Conservation (phyloP, 2,329 filamentous ascomycete species). For the Sordariomycetes sp. region DNA sequence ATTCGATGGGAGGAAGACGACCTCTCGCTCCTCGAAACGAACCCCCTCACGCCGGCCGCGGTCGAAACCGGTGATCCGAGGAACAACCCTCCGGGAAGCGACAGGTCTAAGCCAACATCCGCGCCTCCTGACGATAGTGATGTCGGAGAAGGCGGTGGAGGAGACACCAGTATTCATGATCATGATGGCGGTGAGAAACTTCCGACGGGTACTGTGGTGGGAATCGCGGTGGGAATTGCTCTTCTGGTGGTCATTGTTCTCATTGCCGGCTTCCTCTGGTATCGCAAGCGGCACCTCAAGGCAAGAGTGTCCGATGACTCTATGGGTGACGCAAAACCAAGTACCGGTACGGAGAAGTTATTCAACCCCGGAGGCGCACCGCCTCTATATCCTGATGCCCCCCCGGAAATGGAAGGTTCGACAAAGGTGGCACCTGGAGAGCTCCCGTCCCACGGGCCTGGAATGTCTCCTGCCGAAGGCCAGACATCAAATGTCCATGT, state of each 20-base stretch:
- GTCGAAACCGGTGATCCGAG: not conserved
- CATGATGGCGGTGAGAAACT: not conserved
- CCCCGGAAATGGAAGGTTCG: not conserved
- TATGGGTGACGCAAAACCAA: not conserved
- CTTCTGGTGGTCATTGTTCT: not conserved
- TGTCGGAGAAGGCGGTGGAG: not conserved
- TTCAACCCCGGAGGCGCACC: not conserved
- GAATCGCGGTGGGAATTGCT: conserved; percentile 1
- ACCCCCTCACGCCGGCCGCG: conserved; percentile 1
- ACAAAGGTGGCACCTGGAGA: not conserved
- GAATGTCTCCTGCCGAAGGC: not conserved
- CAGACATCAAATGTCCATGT: not conserved
- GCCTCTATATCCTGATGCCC: not conserved
- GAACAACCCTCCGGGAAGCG: not conserved
- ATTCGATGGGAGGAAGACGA: conserved; percentile 4
- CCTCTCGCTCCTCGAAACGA: conserved; percentile 1
- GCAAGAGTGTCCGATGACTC: not conserved
- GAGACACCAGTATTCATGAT: not conserved
- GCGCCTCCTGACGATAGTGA: not conserved
- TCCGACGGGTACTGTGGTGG: not conserved
- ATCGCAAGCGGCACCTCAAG: not conserved
- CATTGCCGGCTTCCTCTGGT: not conserved
- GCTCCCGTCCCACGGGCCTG: not conserved
- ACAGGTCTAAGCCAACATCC: not conserved
- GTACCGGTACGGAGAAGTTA: not conserved